Conservation (phyloP, 331 rosid species). For the Pyracantha coccinea region DNA sequence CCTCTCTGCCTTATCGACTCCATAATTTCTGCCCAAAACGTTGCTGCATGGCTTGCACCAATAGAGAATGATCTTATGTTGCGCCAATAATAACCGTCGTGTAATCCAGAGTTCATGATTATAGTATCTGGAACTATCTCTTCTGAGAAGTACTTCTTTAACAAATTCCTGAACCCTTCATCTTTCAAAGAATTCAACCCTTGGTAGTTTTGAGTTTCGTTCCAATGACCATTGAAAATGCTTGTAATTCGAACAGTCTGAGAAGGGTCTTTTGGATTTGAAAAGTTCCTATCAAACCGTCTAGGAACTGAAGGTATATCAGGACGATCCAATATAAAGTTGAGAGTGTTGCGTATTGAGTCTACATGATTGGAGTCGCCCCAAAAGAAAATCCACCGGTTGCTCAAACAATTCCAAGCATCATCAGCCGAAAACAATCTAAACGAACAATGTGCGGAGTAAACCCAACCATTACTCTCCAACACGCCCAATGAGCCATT, state of each 20-base stretch:
- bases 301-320: slow-evolving; percentile 60
- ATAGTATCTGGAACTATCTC: slow-evolving; percentile 63
- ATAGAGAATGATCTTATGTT: slow-evolving; percentile 53
- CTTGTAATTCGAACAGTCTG: slow-evolving; percentile 76
- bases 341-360: slow-evolving; percentile 70
- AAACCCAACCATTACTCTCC: slow-evolving; percentile 97
- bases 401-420: slow-evolving; percentile 78
- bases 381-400: slow-evolving; percentile 90
- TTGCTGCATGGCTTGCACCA: slow-evolving; percentile 68
- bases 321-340: slow-evolving; percentile 66
- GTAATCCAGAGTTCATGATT: slow-evolving; percentile 83
- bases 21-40: slow-evolving; percentile 66
- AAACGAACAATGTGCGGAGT: slow-evolving; percentile 80
- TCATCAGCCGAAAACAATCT: slow-evolving; percentile 47
- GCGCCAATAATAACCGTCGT: slow-evolving; percentile 61
- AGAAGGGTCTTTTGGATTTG: slow-evolving; percentile 66
- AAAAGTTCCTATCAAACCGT: slow-evolving; percentile 62
- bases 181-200: slow-evolving; percentile 71
- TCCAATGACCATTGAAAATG: slow-evolving; percentile 96
- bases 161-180: slow-evolving; percentile 58
- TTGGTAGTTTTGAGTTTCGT: slow-evolving; percentile 66
- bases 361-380: slow-evolving; percentile 95
- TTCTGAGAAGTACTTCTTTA: slow-evolving; percentile 58
- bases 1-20: slow-evolving; percentile 50
- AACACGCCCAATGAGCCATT: slow-evolving; percentile 64